A percentile compares a stretch with the other conserved stretches of the same genome.
phyloP scores from a whole-genome alignment of 192 early-diverging fungal genomes.

The Coemansia sp. region DNA sequence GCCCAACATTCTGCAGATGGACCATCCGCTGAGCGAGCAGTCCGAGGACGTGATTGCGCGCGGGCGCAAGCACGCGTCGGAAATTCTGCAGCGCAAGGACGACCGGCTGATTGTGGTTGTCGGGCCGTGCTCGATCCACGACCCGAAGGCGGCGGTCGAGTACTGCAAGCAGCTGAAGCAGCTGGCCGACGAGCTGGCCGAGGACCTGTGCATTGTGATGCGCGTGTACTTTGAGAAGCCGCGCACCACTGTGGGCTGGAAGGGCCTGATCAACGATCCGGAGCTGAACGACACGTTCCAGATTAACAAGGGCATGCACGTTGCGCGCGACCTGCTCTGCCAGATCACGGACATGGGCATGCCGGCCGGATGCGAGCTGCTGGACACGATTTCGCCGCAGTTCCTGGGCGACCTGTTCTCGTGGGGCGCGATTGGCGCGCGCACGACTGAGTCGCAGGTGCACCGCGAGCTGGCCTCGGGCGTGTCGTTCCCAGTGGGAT shows the following conservation, averaged over 20 bases:
- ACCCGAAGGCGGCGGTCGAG: conserved; percentile 76
- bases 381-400: conserved; percentile 96
- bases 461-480: conserved; percentile 94
- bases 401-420: conserved; percentile 89
- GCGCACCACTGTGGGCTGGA: conserved; percentile 90
- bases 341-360: conserved; percentile 78
- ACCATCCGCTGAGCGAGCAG: conserved; percentile 61
- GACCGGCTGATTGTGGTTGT: conserved; percentile 89
- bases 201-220: conserved; percentile 88
- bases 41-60: conserved; percentile 48
- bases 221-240: conserved; percentile 99
- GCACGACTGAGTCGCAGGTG: conserved; percentile 93
- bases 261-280: conserved; percentile 80
- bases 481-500: conserved; percentile 93
- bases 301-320: conserved; percentile 94
- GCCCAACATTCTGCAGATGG: conserved; percentile 84
- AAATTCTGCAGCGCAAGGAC: conserved; percentile 73
- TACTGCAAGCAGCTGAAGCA: conserved; percentile 67
- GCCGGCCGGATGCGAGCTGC: conserved; percentile 82
- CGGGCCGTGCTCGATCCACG: conserved; percentile 96
- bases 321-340: conserved; percentile 74
- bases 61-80: conserved; percentile 61
- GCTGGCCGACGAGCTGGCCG: conserved; percentile 60
- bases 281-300: conserved; percentile 77
- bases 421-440: conserved; percentile 96